phyloP scores from a whole-genome alignment of 768 basidiomycete species.

The Lactarius hengduanensis region DNA sequence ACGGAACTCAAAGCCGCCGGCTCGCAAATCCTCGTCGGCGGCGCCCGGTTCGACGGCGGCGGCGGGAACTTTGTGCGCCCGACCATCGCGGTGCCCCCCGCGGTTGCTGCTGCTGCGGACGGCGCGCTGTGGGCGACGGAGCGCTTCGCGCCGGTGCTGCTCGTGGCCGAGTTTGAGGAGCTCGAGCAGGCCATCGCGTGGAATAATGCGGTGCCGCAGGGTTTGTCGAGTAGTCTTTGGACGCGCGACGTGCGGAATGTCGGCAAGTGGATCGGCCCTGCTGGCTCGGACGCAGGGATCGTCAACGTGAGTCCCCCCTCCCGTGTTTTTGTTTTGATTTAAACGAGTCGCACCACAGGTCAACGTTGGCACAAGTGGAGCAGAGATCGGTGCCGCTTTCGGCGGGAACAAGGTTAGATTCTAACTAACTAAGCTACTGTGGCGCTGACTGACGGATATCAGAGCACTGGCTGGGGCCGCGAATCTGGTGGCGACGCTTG shows the following conservation, averaged over 20 bases:
- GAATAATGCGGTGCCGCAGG: slow-evolving; percentile 91
- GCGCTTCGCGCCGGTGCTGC: slow-evolving; percentile 87
- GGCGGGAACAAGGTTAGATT: slow-evolving; percentile 84
- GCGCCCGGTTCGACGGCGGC: too few species aligned
- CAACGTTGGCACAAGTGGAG: slow-evolving; percentile 67
- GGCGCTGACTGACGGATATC: slow-evolving; percentile 9
- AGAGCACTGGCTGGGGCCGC: slow-evolving; percentile 92
- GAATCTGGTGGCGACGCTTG: slow-evolving; percentile 99
- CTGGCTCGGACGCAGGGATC: slow-evolving; percentile 88
- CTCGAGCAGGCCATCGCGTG: slow-evolving; percentile 83
- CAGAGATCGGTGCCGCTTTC: slow-evolving; percentile 83
- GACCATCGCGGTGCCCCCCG: slow-evolving; percentile 65
- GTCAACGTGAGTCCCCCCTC: slow-evolving; percentile 62
- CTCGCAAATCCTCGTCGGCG: slow-evolving; percentile 74
- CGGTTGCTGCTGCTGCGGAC: slow-evolving; percentile 39
- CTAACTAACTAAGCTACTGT: background rate
- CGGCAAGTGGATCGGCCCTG: slow-evolving; percentile 90
- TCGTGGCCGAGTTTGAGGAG: slow-evolving; percentile 82
- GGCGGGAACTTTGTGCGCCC: slow-evolving; percentile 90
- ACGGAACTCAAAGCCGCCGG: slow-evolving; percentile 58
- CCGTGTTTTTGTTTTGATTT: background rate
- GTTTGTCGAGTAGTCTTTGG: slow-evolving; percentile 91
- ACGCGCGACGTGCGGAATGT: slow-evolving; percentile 80
- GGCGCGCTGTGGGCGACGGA: slow-evolving; percentile 71
- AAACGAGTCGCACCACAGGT: slow-evolving; percentile 41